Percentiles rank a stretch among this genome's conserved stretches.
Conservation (phyloP, 768 basidiomycete species). For the Sporobolomyces phaffii region DNA sequence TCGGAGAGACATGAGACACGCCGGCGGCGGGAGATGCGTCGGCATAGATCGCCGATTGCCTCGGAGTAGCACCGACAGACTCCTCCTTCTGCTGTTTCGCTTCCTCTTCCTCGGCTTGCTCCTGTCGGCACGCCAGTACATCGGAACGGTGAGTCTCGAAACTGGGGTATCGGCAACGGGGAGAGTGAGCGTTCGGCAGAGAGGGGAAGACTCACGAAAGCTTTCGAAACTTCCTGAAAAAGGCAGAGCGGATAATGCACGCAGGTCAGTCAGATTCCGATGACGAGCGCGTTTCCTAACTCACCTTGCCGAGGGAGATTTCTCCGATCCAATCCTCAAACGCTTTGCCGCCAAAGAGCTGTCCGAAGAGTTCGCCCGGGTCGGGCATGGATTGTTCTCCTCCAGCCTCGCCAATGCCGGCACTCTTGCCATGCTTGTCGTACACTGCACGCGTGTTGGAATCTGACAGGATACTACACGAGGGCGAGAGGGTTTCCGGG, state of each 20-base stretch:
- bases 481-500: not conserved
- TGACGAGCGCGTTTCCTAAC: not conserved
- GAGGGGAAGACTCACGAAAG: conserved; percentile 43
- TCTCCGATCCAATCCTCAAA: conserved; percentile 72
- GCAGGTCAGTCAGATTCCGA: not conserved
- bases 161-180: not conserved
- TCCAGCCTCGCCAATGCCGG: conserved; percentile 53
- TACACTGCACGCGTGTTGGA: conserved; percentile 81
- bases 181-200: not conserved
- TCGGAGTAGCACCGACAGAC: not conserved
- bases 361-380: conserved; percentile 87
- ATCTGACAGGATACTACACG: conserved; percentile 40
- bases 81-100: conserved; percentile 56
- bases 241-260: too few species aligned
- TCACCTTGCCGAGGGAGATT: conserved; percentile 89
- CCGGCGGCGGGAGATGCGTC: too few species aligned
- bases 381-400: conserved; percentile 64
- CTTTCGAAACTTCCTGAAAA: conserved; percentile 20
- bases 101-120: conserved; percentile 59
- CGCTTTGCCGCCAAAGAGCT: conserved; percentile 69
- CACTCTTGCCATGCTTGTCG: conserved; percentile 88
- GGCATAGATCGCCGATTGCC: not conserved
- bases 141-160: not conserved
- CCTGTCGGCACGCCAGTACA: not conserved
- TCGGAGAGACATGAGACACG: not conserved